These are phyloP conservation scores for Coemansia sp. DNA, from an alignment of 192 early-diverging fungal genomes.

Conservation along the genomic window DNA sequence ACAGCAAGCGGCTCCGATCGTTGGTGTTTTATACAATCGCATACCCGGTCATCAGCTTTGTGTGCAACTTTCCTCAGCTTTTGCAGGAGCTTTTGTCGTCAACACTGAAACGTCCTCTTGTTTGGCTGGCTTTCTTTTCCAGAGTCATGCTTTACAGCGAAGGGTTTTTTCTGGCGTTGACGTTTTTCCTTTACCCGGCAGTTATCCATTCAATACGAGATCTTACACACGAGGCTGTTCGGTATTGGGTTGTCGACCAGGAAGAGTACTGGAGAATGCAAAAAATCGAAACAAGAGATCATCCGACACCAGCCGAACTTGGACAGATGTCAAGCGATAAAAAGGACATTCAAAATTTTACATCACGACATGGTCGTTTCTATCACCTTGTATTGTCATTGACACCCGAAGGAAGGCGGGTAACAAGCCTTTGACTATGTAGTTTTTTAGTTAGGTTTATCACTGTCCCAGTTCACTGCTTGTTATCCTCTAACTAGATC, in stretches of 20 bases:
- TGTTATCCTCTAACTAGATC: too few relatives aligned
- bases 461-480: too few relatives aligned
- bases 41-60: constrained; percentile 45
- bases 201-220: constrained; percentile 49
- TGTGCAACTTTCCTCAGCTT: constrained; percentile 45
- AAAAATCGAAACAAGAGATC: constrained; percentile 8
- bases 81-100: constrained; percentile 42
- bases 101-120: constrained; percentile 14
- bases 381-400: constrained; percentile 36
- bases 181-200: constrained; percentile 50
- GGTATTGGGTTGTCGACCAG: constrained; percentile 53
- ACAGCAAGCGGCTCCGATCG: constrained; percentile 48
- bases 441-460: too few relatives aligned
- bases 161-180: constrained; percentile 35
- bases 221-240: constrained; percentile 36
- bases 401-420: constrained; percentile 38
- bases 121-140: constrained; percentile 17
- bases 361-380: constrained; percentile 29
- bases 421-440: background rate
- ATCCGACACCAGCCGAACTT: background rate
- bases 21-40: constrained; percentile 51
- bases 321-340: constrained; percentile 19
- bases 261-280: constrained; percentile 50
- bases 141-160: constrained; percentile 34
- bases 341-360: constrained; percentile 34